These are phyloP conservation scores for Ustilago nuda DNA, from an alignment of 1,284 basidiomycete species.

Conservation along the genomic window DNA sequence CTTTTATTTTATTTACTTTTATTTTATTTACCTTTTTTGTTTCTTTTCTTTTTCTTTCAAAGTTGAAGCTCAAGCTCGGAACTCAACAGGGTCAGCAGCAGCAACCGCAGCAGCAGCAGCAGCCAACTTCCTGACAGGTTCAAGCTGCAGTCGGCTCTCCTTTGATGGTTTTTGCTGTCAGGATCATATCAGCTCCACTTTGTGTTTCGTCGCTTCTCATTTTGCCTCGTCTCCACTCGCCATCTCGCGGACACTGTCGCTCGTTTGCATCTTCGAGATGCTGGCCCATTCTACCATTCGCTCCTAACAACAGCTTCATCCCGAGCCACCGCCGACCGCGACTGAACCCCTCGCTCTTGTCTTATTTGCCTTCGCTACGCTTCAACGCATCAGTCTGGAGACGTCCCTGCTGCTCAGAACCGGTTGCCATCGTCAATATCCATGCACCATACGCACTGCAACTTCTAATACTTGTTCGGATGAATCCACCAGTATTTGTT, in stretches of 20 bases:
- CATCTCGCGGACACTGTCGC: background rate
- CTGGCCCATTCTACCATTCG: background rate
- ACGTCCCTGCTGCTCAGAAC: background rate
- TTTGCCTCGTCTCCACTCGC: background rate
- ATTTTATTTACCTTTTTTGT: too few species aligned
- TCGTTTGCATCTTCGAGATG: background rate
- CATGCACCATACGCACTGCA: background rate
- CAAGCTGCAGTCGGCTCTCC: background rate
- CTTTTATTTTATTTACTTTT: background rate
- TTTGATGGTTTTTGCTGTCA: background rate
- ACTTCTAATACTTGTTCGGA: background rate
- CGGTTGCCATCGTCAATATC: background rate
- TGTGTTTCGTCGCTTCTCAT: background rate
- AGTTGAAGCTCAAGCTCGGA: constrained; percentile 1
- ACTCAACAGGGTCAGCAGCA: constrained; percentile 1
- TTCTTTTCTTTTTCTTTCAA: background rate
- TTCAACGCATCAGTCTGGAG: background rate
- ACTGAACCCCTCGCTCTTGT: background rate
- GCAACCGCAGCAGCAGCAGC: constrained; percentile 1
- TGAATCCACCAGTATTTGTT: background rate
- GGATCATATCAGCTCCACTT: background rate
- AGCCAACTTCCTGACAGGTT: background rate
- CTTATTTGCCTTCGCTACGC: background rate
- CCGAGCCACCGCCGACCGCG: background rate
- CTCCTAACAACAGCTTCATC: background rate